Evolutionary conservation across 208 protist genomes (phyloP), one percentile per base, ranked within the genome.

Genomic region (Leishmania major): DNA sequence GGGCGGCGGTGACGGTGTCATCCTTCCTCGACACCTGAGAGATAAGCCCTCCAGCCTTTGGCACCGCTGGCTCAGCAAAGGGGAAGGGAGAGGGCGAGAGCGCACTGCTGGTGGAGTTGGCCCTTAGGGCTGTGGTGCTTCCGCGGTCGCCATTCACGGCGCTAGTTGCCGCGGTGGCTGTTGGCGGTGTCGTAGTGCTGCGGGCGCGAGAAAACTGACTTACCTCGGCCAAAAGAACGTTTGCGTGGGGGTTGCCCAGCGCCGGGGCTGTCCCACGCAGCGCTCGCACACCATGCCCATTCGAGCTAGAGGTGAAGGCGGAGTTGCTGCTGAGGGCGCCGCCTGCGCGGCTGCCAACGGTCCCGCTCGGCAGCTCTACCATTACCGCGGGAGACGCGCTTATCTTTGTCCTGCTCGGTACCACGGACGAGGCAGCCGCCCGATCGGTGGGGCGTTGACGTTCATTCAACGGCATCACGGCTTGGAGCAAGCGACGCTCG

Each of bases 401-500:
- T 3, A 40, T 62, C 55, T 31, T 43, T 31, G 55, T 64, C 25
- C 43, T 75, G 45, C 25, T 59, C 75, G 43, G 55, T 0, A n/a
- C 1, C 35, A 53, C 51, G 22, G 45, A 60, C 11, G 37, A n/a
- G 35, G 62, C 31, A 22, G 13, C 43, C 25, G 15, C 43, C 4
- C 10, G 8, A 73, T 31, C 70, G 67, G 71, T 60, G 40, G 13
- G 57, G 55, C 4, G 57, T 13, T 51, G 47, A 3, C 49, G n/a
- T 22, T 25, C 55, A 25, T 81, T 81, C 6, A 74, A 71, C 37
- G 59, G 75, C 71, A 81, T 84, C 11, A 86, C 83, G 28, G 85
- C 85, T 11, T 72, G 77, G 62, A 87, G 77, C 15, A 89, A 81
- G 4, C 82, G 81, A 13, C 77, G 75, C 88, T 91, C 88, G 8